Evolutionary conservation across 2,329 filamentous ascomycete genomes (phyloP).

Genomic region (Aspergillus fischeri): DNA sequence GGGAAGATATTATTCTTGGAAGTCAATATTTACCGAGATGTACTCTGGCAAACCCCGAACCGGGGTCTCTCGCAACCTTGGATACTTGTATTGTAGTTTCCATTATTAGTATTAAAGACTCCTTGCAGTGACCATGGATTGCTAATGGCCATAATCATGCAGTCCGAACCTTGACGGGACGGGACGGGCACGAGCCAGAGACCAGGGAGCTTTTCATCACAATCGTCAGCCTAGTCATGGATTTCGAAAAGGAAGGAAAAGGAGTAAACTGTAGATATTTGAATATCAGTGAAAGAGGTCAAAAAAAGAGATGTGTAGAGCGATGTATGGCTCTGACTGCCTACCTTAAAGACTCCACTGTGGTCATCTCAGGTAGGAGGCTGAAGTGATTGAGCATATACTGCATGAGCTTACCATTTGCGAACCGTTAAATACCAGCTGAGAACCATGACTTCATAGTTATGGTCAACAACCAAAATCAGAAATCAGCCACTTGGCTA

Average conservation of each 20-base stretch:
- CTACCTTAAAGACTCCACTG: background rate
- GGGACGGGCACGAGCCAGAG: conserved; percentile 23
- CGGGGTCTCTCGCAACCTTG: background rate
- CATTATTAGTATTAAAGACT: conserved; percentile 5
- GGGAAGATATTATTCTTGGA: too few species aligned
- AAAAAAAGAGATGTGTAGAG: background rate
- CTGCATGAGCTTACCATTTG: background rate
- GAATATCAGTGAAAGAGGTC: background rate
- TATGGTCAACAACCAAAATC: background rate
- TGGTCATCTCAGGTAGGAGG: background rate
- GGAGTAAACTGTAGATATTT: background rate
- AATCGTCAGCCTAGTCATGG: background rate
- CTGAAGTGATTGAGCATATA: background rate
- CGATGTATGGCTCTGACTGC: background rate
- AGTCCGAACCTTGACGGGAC: conserved; percentile 38
- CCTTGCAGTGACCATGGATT: conserved; percentile 32
- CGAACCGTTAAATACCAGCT: background rate
- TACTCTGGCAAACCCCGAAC: background rate
- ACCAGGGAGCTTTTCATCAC: background rate
- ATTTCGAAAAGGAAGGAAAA: background rate
- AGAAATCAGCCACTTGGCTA: background rate
- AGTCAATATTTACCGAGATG: background rate
- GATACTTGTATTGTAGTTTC: background rate
- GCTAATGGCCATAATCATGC: conserved; percentile 18
- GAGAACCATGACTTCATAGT: background rate